Evolutionary conservation across 345 rosid genomes (phyloP), one percentile per base, ranked within the genome.

Genomic region (Nephelium lappaceum): DNA sequence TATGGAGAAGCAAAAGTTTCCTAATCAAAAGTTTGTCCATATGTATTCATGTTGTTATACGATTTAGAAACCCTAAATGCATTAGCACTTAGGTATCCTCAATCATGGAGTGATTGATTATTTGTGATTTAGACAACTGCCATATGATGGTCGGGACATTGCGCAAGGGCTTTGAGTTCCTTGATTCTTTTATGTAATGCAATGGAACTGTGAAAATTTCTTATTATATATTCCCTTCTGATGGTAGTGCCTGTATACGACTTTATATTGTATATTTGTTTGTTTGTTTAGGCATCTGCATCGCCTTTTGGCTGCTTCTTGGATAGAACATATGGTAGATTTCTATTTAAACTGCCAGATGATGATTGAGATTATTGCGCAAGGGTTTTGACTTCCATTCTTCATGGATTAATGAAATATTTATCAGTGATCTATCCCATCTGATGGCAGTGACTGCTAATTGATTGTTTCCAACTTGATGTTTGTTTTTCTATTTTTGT

Each of bases 101-200:
- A 45, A 45, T 45, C 49, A 45, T 11, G 49, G 49, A 45, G 49
- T 45, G 49, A 45, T n/a, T n/a, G n/a, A n/a, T 45, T 8, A 2
- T 10, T 45, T 15, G 8, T n/a, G 14, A 38, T 41, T 65, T 19
- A 23, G 45, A 76, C 49, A 53, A 53, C 72, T 74, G 67, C 83
- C 75, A 71, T 23, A 67, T 77, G 81, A 83, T 74, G 83, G 53
- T 74, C 69, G 73, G 86, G 78, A 73, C 39, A 69, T 74, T 83
- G 83, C 83, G 80, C 86, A 71, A 83, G 80, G 84, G 86, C 83
- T 78, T 83, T 83, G 83, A 83, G 80, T 71, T 75, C 81, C 39
- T 41, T 55, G 31, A 41, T 27, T 62, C 14, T 53, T 15, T 39
- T 36, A n/a, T 47, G 21, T 55, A 38, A n/a, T 70, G 19, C 42